Conservation (phyloP, 73 alveolate genomes). For the Tetrahymena elliotti region DNA sequence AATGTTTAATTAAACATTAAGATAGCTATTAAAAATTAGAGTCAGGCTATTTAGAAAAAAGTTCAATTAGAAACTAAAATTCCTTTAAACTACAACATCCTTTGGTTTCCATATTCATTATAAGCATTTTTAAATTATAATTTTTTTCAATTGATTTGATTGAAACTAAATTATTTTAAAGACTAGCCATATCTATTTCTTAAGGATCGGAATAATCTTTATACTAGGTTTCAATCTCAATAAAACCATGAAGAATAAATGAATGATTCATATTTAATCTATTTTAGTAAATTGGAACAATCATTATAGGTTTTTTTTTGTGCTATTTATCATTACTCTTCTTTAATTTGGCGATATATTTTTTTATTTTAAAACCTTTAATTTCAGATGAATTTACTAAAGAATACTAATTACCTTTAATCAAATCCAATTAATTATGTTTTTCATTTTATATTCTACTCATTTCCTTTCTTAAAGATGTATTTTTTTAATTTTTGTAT, state of each 20-base stretch:
- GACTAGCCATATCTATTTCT: background rate
- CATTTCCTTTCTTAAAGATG: background rate
- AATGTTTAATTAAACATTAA: background rate
- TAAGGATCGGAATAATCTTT: background rate
- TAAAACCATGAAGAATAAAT: background rate
- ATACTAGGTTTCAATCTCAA: background rate
- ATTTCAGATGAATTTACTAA: background rate
- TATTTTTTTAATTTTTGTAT: too few species aligned
- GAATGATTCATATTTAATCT: background rate
- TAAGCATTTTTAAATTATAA: background rate
- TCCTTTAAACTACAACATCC: background rate
- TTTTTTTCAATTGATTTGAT: background rate
- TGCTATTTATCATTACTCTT: background rate
- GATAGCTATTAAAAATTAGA: background rate
- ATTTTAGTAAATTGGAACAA: background rate
- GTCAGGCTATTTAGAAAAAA: background rate
- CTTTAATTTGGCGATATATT: background rate
- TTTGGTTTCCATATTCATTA: background rate
- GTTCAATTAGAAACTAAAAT: background rate
- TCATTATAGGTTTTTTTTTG: background rate
- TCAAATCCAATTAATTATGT: background rate
- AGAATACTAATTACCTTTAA: background rate
- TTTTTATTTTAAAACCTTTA: background rate
- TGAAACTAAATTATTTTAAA: background rate
- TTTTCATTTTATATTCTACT: too few species aligned